Evolutionary conservation across 2,329 filamentous ascomycete species (phyloP), one percentile per base, ranked within the genome.

Genomic region (Thelonectria rubi): DNA sequence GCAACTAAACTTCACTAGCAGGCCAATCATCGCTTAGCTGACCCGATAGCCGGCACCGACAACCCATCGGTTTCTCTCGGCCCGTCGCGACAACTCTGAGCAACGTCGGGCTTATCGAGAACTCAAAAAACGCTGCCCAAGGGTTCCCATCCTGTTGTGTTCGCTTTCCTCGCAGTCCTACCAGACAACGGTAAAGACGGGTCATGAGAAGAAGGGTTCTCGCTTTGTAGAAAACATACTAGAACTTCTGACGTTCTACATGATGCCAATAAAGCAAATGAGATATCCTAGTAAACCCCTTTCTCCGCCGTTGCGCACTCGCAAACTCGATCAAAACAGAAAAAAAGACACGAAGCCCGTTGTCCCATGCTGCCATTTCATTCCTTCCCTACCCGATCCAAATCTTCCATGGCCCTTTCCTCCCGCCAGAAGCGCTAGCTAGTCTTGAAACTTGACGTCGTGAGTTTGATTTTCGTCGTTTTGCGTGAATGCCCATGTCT

Each of bases 31-130:
- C 60, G 58, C 62, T 68, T 71, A 69, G 69, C 56, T 60, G 57
- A 53, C 61, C 69, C 69, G 69, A 72, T 43, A 72, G 59, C 69
- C 69, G 69, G 58, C 47, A 58, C 69, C 69, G 68, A 72, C 59
- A 72, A 72, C 69, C 65, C 57, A 66, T 69, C 45, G 48, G n/a
- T 24, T 21, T 26, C 61, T 30, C 58, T 26, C 58, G 58, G 49
- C 58, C 55, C 50, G 32, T 43, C 39, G 17, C 43, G 40, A 66
- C 65, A 66, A 68, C 46, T 64, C 40, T 52, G 18, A 53, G n/a
- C 18, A 52, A 43, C 34, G 54, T 50, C 26, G 8, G 26, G 7
- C 40, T 43, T 20, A 20, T 18, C 40, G n/a, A 43, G 10, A 43
- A 20, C n/a, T 43, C 40, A 37, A 37, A 8, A 15, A 43, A 17